Base-by-base conservation (phyloP, 2,329 filamentous ascomycete genomes). In the Alternaria incomplexa region DNA sequence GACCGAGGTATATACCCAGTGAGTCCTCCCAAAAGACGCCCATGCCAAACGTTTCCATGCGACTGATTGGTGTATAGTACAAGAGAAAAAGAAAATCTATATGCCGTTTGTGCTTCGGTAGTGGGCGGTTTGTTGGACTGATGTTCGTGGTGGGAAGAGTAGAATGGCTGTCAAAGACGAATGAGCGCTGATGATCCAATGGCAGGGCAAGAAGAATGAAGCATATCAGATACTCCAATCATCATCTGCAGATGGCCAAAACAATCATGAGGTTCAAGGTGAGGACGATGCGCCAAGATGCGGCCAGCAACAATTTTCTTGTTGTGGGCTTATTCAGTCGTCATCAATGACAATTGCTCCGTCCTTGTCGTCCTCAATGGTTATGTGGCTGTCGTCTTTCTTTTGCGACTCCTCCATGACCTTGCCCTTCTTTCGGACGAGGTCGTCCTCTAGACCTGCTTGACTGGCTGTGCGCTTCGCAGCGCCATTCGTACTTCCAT, bases 401-500 rank as follows among this genome's bases (percentile, higher is more conserved):
- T 54, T 67, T 17, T 59, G 54, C 10, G 69, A 63, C 46, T 63
- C 64, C 44, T 80, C 77, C 55, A 76, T 75, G 28, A 81, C 78
- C 64, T 82, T 82, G 57, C 80, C 79, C 46, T 76, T 77, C 70
- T 83, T 83, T 48, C 69, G 75, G 30, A 73, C 64, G 10, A 78
- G 62, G 26, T 77, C 79, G 36, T 75, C 70, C 45, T 81, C 77
- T 12, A 81, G 67, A 6, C 75, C 80, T 10, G 80, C 81, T 47
- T 83, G 81, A 46, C 82, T 80, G 12, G 79, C 80, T 32, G 78
- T 81, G 17, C 81, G 82, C 75, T 87, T 87, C 54, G 61, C 54
- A 28, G 56, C 40, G 15, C 66, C 68, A 26, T 66, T 64, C 13
- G 57, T 57, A 11, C 55, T 78, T 23, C 81, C 80, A 58, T 78